These are phyloP conservation scores for Exophiala sp. DNA, from an alignment of 2,329 filamentous ascomycete genomes.

Conservation along the genomic window DNA sequence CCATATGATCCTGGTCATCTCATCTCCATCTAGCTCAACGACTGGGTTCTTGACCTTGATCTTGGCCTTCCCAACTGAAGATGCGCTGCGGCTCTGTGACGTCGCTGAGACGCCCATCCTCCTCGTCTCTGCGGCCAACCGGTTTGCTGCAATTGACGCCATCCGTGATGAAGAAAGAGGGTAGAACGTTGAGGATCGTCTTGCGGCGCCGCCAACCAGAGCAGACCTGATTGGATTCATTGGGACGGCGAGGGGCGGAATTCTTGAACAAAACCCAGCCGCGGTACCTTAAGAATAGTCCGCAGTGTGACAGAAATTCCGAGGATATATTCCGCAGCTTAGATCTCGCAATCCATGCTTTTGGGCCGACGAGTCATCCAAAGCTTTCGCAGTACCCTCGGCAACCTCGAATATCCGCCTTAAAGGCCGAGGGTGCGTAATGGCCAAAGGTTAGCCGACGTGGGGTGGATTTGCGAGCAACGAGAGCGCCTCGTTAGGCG, in stretches of 20 bases:
- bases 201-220: slow-evolving; percentile 19
- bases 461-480: background rate
- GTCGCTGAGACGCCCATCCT: slow-evolving; percentile 10
- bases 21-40: slow-evolving; percentile 89
- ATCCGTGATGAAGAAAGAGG: slow-evolving; percentile 15
- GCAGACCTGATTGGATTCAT: slow-evolving; percentile 22
- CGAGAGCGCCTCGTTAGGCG: too few species aligned
- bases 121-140: slow-evolving; percentile 24
- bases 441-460: background rate
- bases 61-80: slow-evolving; percentile 56
- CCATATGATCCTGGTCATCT: slow-evolving; percentile 99
- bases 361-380: background rate
- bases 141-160: slow-evolving; percentile 17
- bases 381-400: slow-evolving; percentile 1
- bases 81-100: slow-evolving; percentile 42
- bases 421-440: background rate
- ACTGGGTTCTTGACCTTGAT: slow-evolving; percentile 99
- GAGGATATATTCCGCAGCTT: background rate
- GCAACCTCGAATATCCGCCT: background rate
- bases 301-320: background rate
- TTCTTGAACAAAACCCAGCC: background rate
- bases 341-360: background rate
- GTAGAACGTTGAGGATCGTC: slow-evolving; percentile 11
- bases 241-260: slow-evolving; percentile 3
- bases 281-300: background rate